phyloP scores from a whole-genome alignment of 257 asterid species.

The Solanum lignicaule region DNA sequence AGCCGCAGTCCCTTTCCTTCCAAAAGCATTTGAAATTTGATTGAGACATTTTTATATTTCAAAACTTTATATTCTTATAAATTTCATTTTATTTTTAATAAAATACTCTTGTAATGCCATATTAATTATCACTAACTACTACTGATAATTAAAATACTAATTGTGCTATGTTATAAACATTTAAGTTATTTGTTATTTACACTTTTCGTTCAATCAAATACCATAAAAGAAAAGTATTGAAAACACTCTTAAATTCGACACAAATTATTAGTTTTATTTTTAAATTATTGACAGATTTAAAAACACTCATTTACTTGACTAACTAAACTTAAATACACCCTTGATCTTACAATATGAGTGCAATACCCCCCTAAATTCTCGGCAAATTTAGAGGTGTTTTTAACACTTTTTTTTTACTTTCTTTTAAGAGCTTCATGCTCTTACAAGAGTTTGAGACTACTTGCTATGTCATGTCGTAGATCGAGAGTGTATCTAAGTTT shows the following conservation, averaged over 20 bases:
- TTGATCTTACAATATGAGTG: background rate
- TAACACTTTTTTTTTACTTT: background rate
- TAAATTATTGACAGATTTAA: too few species aligned
- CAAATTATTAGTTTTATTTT: too few species aligned
- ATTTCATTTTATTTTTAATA: background rate
- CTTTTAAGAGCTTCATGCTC: background rate
- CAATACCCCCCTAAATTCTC: background rate
- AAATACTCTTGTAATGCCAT: background rate
- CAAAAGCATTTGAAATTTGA: background rate
- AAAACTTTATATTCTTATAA: background rate
- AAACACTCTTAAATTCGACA: too few species aligned
- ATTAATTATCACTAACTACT: background rate
- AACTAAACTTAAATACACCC: too few species aligned
- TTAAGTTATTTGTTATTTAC: background rate
- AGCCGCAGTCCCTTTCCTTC: background rate
- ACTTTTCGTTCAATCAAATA: background rate
- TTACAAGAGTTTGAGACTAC: too few species aligned
- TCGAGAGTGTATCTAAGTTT: too few species aligned
- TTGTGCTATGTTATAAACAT: background rate
- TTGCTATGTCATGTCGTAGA: background rate
- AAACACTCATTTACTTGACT: too few species aligned
- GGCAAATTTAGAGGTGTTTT: background rate
- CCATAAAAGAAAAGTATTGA: too few species aligned
- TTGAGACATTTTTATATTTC: background rate
- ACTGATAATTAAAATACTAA: background rate